Percentiles rank a stretch among this genome's conserved stretches.
Evolutionary conservation across 371 early-diverging fungal genomes (phyloP).

Genomic region (Nematocida parisii): DNA sequence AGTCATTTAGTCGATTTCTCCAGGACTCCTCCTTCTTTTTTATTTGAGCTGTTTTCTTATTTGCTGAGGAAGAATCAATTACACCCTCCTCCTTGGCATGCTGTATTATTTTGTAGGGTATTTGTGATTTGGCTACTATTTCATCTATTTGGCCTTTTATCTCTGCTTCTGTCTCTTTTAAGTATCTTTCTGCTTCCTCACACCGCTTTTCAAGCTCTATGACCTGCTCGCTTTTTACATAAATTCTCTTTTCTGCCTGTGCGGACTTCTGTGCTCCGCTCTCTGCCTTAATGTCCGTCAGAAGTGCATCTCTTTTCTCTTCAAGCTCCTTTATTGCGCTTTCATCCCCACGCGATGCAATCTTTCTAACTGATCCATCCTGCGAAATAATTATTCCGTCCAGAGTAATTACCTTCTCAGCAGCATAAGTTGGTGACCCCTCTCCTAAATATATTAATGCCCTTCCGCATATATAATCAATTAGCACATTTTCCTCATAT

Average conservation of each 20-base stretch:
- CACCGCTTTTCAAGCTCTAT: neutral
- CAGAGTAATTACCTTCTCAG: constrained; percentile 41
- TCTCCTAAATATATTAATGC: constrained; percentile 22
- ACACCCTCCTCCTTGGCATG: constrained; percentile 20
- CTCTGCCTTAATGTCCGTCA: constrained; percentile 22
- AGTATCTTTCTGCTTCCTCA: neutral
- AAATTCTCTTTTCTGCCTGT: neutral
- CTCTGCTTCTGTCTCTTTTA: constrained; percentile 5
- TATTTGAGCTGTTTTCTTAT: constrained; percentile 2
- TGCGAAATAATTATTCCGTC: constrained; percentile 49
- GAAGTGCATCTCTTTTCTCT: constrained; percentile 19
- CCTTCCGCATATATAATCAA: constrained; percentile 29
- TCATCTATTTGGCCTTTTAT: neutral
- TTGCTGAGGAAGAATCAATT: constrained; percentile 5
- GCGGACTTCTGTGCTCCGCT: too few relatives aligned
- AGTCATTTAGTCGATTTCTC: constrained; percentile 2
- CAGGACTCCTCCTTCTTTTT: neutral
- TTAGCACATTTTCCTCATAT: neutral
- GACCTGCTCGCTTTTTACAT: constrained; percentile 12
- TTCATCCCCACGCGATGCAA: neutral
- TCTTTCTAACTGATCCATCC: constrained; percentile 17
- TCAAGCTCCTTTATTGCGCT: constrained; percentile 18
- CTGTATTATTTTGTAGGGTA: neutral
- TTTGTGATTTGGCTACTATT: neutral
- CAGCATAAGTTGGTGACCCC: neutral